These are phyloP conservation scores for Beauveria rudraprayagi DNA, from an alignment of 2,329 filamentous ascomycete species.

Conservation along the genomic window DNA sequence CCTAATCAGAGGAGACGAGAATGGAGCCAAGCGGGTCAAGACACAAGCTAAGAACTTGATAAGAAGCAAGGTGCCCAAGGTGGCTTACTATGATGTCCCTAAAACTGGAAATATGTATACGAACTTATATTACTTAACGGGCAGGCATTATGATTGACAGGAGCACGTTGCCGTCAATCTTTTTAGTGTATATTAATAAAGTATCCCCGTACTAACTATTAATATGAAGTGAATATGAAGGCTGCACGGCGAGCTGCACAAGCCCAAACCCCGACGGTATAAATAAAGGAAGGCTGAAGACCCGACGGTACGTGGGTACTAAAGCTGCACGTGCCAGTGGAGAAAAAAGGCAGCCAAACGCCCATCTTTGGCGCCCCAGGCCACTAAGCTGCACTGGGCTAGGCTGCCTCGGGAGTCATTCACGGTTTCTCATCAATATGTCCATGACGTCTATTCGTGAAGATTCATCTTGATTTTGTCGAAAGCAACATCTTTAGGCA, in stretches of 20 bases:
- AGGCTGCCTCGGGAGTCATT: background rate
- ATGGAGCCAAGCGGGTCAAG: constrained; percentile 1
- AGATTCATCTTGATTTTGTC: background rate
- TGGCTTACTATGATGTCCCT: background rate
- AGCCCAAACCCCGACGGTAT: no score
- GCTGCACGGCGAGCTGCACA: background rate
- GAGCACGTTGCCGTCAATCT: background rate
- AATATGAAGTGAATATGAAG: background rate
- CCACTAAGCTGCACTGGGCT: background rate
- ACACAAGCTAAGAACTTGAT: no score
- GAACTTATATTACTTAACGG: constrained; percentile 2
- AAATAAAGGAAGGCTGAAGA: no score
- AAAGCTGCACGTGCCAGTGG: background rate
- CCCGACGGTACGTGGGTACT: no score
- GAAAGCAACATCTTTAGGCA: background rate
- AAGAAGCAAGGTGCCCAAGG: background rate
- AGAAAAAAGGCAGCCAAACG: background rate
- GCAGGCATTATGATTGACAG: constrained; percentile 2
- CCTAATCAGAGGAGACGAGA: no score
- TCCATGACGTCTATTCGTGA: background rate
- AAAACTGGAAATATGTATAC: background rate
- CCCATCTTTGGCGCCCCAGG: background rate
- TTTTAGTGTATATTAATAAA: background rate
- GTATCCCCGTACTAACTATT: background rate
- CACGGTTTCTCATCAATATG: constrained; percentile 2